phyloP scores from a whole-genome alignment of 1,284 basidiomycete genomes.

The Cystobasidium slooffiae region DNA sequence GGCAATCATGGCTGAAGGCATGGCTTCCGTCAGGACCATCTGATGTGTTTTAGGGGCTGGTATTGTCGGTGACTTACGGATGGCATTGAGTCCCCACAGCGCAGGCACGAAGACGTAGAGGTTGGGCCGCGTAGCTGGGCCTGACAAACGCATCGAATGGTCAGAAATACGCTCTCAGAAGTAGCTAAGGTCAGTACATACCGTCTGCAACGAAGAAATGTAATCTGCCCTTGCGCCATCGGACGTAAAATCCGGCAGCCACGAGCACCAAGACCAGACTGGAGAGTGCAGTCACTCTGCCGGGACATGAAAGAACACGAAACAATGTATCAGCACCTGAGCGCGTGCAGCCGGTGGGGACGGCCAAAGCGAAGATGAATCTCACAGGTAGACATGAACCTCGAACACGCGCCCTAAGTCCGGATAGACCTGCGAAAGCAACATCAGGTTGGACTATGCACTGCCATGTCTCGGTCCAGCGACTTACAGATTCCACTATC shows the following conservation, averaged over 20 bases:
- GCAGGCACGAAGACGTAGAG: slow-evolving; percentile 10
- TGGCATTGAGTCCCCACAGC: background rate
- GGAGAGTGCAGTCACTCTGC: background rate
- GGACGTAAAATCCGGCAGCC: slow-evolving; percentile 8
- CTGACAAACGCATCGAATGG: too few relatives aligned
- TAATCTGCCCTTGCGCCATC: slow-evolving; percentile 1
- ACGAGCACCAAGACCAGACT: background rate
- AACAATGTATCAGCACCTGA: background rate
- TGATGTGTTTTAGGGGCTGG: background rate
- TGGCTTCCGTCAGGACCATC: background rate
- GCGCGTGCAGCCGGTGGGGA: background rate
- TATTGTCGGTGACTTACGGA: background rate
- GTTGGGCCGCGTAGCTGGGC: slow-evolving; percentile 12
- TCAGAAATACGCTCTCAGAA: too few relatives aligned
- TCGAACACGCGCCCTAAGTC: background rate
- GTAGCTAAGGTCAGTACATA: too few relatives aligned
- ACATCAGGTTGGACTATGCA: background rate
- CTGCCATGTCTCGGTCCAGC: background rate
- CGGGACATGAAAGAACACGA: background rate
- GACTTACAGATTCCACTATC: background rate
- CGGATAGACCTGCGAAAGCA: background rate
- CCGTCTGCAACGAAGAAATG: slow-evolving; percentile 7
- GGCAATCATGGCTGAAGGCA: background rate
- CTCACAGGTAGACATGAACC: slow-evolving; percentile 3
- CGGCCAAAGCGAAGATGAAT: background rate